Percentiles rank a stretch among this genome's conserved stretches.
Evolutionary conservation across 495 filamentous ascomycete genomes (phyloP).

Genomic region (Platismatia glauca): DNA sequence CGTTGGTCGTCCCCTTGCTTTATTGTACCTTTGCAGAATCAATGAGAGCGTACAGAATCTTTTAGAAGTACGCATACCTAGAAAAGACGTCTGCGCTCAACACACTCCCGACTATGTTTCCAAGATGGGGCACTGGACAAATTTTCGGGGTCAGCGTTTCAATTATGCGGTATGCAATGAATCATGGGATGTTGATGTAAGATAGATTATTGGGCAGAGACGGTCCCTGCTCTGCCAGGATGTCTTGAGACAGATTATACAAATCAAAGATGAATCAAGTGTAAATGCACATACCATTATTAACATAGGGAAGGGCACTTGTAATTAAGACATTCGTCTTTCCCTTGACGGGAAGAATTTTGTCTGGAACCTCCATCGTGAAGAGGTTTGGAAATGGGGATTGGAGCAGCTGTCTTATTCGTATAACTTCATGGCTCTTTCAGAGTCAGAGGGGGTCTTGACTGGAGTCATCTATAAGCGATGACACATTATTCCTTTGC

Average conservation of each 20-base stretch:
- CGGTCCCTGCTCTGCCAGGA: neutral
- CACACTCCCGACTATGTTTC: constrained; percentile 87
- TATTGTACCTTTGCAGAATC: constrained; percentile 48
- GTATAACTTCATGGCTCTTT: neutral
- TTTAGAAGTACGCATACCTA: constrained; percentile 4
- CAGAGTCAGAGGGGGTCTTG: neutral
- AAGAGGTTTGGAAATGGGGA: neutral
- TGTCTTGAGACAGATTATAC: neutral
- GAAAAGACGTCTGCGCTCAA: constrained; percentile 71
- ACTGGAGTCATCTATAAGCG: neutral
- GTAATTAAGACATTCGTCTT: constrained; percentile 47
- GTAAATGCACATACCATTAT: constrained; percentile 48
- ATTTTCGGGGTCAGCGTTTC: neutral
- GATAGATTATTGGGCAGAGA: neutral
- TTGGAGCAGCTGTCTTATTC: neutral
- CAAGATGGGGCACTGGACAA: constrained; percentile 62
- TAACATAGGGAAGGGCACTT: constrained; percentile 76
- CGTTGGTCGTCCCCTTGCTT: constrained; percentile 56
- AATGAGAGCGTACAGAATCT: neutral
- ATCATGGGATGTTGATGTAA: neutral
- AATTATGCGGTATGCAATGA: neutral
- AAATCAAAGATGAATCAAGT: neutral
- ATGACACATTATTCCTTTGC: neutral
- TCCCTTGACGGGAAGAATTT: constrained; percentile 37
- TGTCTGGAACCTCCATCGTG: constrained; percentile 13